These are phyloP conservation scores for Starmera dryadoides DNA, from an alignment of 805 yeast species.

Conservation along the genomic window DNA sequence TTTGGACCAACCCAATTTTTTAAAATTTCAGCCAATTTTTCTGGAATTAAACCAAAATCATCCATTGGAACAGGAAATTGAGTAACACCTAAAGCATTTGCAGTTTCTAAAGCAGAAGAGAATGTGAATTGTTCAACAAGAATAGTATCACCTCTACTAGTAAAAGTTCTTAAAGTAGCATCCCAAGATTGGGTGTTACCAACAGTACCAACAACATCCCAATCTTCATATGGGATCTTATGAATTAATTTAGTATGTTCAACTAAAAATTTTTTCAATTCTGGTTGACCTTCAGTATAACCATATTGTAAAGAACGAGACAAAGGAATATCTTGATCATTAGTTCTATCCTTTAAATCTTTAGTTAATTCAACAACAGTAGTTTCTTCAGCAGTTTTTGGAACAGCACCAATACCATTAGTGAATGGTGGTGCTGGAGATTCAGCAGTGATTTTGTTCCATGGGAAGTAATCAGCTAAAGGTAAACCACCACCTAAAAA, in stretches of 20 bases:
- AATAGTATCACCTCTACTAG: constrained; percentile 74
- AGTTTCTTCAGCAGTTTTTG: constrained; percentile 29
- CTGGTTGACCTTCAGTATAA: constrained; percentile 71
- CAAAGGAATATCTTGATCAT: constrained; percentile 60
- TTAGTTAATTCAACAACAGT: constrained; percentile 30
- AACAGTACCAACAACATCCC: constrained; percentile 64
- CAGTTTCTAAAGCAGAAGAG: constrained; percentile 79
- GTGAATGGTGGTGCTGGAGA: constrained; percentile 77
- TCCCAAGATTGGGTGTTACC: constrained; percentile 95
- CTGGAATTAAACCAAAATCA: constrained; percentile 70
- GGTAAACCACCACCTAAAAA: constrained; percentile 97
- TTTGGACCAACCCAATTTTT: constrained; percentile 66
- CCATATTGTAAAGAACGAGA: constrained; percentile 92
- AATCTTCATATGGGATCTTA: constrained; percentile 46
- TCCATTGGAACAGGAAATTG: constrained; percentile 76
- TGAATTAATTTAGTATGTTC: constrained; percentile 63
- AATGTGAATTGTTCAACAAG: constrained; percentile 79
- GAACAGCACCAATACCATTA: constrained; percentile 66
- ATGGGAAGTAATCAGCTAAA: constrained; percentile 84
- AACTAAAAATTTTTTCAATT: constrained; percentile 55
- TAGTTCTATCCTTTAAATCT: constrained; percentile 33
- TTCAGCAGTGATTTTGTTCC: constrained; percentile 64
- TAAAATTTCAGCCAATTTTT: constrained; percentile 51
- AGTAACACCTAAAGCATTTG: constrained; percentile 61
- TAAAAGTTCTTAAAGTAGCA: constrained; percentile 68